Conservation (phyloP, 306 rosid species). For the Trichosanthes cucumerina region DNA sequence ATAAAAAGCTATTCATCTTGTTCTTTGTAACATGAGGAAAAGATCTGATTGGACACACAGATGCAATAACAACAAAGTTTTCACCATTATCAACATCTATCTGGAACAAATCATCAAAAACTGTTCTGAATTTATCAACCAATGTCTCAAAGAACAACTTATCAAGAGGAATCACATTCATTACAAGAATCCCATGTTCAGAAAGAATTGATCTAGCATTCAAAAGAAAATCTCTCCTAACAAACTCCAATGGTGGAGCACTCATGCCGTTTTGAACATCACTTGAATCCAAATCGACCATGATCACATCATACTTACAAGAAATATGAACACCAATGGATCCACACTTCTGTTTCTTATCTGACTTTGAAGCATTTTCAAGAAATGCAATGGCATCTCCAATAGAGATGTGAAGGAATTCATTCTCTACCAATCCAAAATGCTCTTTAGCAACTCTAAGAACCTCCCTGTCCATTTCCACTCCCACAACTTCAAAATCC, state of each 20-base stretch:
- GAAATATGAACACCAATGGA: constrained; percentile 7
- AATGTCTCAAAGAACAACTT: constrained; percentile 34
- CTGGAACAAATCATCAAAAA: constrained; percentile 48
- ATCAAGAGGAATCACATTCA: constrained; percentile 58
- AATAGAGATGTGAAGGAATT: constrained; percentile 25
- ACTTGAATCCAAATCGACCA: constrained; percentile 76
- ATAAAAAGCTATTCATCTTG: constrained; percentile 23
- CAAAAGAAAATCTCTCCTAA: constrained; percentile 38
- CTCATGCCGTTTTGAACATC: constrained; percentile 28
- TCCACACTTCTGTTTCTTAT: background rate
- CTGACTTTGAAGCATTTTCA: constrained; percentile 22
- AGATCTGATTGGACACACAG: constrained; percentile 21
- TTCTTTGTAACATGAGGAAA: constrained; percentile 19
- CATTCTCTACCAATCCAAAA: constrained; percentile 50
- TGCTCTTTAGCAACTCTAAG: constrained; percentile 43
- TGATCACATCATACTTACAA: constrained; percentile 38
- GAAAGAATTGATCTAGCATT: constrained; percentile 46
- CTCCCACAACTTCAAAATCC: constrained; percentile 58
- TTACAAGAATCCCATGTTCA: constrained; percentile 47
- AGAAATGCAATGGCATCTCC: constrained; percentile 47
- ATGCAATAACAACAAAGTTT: constrained; percentile 57
- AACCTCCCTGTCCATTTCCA: constrained; percentile 58
- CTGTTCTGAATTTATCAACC: constrained; percentile 26
- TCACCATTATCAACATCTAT: constrained; percentile 71
- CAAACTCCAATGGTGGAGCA: constrained; percentile 68